Evolutionary conservation across 78 protist species (phyloP).

Genomic region (Chrysochromulina tobinii): DNA sequence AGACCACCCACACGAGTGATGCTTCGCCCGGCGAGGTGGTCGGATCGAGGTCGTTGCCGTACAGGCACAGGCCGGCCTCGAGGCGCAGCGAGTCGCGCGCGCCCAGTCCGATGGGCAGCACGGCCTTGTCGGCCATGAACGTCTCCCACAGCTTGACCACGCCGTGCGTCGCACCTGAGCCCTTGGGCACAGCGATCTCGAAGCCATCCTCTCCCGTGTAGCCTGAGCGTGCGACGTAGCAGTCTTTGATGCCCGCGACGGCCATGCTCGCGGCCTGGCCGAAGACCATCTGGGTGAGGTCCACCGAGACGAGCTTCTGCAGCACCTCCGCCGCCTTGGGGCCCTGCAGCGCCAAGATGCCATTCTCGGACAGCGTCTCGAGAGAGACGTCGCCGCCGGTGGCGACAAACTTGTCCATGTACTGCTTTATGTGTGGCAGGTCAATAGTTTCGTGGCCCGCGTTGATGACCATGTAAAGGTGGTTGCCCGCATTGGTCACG

Average conservation of each 20-base stretch:
- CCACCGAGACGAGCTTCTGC: background rate
- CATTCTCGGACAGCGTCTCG: conserved; percentile 53
- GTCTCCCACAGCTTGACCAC: background rate
- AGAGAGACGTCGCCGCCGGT: conserved; percentile 48
- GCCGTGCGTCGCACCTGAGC: background rate
- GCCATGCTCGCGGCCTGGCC: conserved; percentile 53
- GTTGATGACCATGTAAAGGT: conserved; percentile 80
- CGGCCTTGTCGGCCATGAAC: background rate
- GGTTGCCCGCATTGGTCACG: conserved; percentile 46
- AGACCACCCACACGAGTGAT: conserved; percentile 81
- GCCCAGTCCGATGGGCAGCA: conserved; percentile 86
- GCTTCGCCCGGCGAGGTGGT: conserved; percentile 87
- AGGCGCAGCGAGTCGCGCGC: conserved; percentile 93
- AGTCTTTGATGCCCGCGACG: background rate
- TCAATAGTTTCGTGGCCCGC: conserved; percentile 93
- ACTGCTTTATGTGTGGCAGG: conserved; percentile 66
- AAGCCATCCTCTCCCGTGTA: conserved; percentile 99
- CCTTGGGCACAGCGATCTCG: conserved; percentile 77
- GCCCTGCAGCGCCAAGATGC: conserved; percentile 86
- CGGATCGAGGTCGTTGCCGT: conserved; percentile 91
- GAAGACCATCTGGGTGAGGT: conserved; percentile 66
- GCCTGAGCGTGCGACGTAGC: conserved; percentile 79
- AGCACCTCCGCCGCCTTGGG: conserved; percentile 78
- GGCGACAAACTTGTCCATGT: conserved; percentile 15
- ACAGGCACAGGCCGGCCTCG: conserved; percentile 96